These are phyloP conservation scores for Nothopassalora personata DNA, from an alignment of 2,329 filamentous ascomycete species.

Conservation along the genomic window DNA sequence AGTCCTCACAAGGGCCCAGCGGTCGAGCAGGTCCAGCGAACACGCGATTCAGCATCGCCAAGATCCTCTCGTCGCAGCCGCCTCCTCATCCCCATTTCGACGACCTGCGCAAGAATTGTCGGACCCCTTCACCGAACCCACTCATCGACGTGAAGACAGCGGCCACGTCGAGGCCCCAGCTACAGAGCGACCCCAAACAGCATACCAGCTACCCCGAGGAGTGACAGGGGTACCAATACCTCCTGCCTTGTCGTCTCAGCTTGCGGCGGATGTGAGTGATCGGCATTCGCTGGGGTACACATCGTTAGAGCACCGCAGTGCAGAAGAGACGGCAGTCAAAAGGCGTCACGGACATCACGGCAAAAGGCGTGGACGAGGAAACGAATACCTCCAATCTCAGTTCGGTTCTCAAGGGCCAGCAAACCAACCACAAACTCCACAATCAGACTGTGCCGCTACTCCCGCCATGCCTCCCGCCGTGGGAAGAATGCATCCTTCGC, in stretches of 20 bases:
- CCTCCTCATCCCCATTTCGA: background rate
- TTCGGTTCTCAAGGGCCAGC: background rate
- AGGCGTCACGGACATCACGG: background rate
- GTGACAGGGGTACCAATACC: background rate
- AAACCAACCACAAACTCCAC: background rate
- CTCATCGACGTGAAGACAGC: background rate
- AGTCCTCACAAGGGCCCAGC: too few species aligned
- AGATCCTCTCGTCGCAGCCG: too few species aligned
- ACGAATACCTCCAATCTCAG: background rate
- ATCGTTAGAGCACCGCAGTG: background rate
- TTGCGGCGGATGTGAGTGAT: background rate
- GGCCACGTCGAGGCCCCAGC: background rate
- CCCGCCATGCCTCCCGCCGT: conserved; percentile 54
- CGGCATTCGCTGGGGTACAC: background rate
- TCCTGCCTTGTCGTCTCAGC: background rate
- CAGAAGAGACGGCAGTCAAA: too few species aligned
- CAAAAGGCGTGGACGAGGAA: background rate
- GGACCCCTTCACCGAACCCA: too few species aligned
- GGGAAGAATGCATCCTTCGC: conserved; percentile 54
- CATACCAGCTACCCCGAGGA: background rate
- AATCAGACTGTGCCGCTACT: background rate
- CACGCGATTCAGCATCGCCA: too few species aligned
- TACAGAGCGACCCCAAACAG: background rate
- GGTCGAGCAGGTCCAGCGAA: too few species aligned
- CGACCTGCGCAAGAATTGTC: too few species aligned